Base-by-base conservation (phyloP, 768 basidiomycete species). In the Podaxis mareebaensis region DNA sequence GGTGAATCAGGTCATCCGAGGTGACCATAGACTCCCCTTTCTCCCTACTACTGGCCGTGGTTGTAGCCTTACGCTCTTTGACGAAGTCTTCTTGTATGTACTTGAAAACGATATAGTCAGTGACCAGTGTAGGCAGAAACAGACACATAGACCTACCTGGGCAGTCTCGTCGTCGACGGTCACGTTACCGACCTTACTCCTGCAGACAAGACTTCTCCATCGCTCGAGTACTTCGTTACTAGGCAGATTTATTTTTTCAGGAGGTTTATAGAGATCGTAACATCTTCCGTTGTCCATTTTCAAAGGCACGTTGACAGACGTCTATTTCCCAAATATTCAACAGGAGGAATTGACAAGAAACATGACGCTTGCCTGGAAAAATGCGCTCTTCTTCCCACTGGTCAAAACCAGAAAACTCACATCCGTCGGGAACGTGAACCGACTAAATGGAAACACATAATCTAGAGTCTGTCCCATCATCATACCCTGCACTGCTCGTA, bases 41-140 rank as follows among this genome's bases (percentile, higher is more conserved):
- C 7, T 46, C 44, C 12, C 72, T 73, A 13, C 68, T 71, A 24
- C 66, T 64, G n/a, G 65, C 55, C 12, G 64, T 49, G 33, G 65
- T 30, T 0, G 70, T 63, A 10, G 83, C 63, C 61, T 76, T 72
- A 36, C 82, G 69, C 67, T 81, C 78, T 12, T 73, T 72, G 5
- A 84, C 89, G 69, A 93, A 94, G 61, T 92, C 90, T 4, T 88
- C 81, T 78, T 92, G 89, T 39, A 94, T 89, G 67, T 87, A 78
- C 92, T 93, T 57, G 7, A 64, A 13, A 10, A 39, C 6, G 5
- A 17, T 12, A 33, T n/a, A 28, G 60, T 49, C 24, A 46, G 39
- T 56, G 15, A 58, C 40, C 48, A 59, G 33, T 33, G 13, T 38
- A 22, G 28, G 15, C 48, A 15, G 38, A 5, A 22, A 20, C 38